phyloP scores from a whole-genome alignment of 2,329 filamentous ascomycete genomes.

The Xylaria sp. region DNA sequence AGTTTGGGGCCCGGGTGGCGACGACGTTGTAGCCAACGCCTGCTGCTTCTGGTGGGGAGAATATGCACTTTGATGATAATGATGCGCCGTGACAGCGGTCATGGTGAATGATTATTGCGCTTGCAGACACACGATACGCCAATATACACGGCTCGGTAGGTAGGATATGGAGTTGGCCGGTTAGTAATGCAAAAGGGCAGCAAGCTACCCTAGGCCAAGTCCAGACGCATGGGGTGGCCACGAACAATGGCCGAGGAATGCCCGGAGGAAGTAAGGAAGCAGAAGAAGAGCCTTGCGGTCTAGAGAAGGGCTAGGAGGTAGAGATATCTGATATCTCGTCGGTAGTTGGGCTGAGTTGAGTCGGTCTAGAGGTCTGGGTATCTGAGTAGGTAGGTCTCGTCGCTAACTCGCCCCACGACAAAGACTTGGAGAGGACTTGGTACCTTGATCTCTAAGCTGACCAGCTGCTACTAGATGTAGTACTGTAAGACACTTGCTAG shows the following conservation, averaged over 20 bases:
- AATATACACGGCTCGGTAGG: constrained; percentile 24
- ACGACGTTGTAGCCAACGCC: constrained; percentile 25
- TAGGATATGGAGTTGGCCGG: not conserved
- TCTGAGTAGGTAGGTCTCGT: constrained; percentile 5
- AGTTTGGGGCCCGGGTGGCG: constrained; percentile 15
- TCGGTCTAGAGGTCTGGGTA: constrained; percentile 15
- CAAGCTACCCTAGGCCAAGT: constrained; percentile 28
- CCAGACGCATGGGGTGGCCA: constrained; percentile 20
- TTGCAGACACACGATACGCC: constrained; percentile 16
- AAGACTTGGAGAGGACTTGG: not conserved
- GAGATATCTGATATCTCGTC: no score
- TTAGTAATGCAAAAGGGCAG: constrained; percentile 20
- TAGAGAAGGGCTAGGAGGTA: not conserved
- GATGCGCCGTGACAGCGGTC: constrained; percentile 45
- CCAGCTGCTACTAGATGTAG: not conserved
- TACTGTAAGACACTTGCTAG: not conserved
- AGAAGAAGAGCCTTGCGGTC: not conserved
- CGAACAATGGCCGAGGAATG: not conserved
- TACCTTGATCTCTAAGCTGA: constrained; percentile 18
- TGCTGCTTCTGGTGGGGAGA: constrained; percentile 34
- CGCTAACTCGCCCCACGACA: not conserved
- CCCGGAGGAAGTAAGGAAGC: not conserved
- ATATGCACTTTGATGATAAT: constrained; percentile 39
- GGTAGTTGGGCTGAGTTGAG: constrained; percentile 27
- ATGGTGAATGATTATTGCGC: constrained; percentile 36